Evolutionary conservation across 257 asterid species (phyloP).

Genomic region (Solanum chmielewskii): DNA sequence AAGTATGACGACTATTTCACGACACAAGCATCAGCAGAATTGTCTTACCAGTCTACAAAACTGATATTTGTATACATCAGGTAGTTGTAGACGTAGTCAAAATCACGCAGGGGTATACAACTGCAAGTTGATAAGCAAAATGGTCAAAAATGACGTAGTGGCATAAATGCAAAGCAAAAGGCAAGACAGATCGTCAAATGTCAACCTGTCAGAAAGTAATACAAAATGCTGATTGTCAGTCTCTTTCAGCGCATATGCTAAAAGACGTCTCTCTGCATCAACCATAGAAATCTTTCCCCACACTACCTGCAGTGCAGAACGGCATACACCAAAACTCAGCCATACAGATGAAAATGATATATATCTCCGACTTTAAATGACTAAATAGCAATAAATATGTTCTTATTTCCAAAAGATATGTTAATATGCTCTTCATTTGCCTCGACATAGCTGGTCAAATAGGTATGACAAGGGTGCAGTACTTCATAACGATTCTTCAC

Average conservation of each 20-base stretch:
- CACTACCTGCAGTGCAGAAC: conserved; percentile 53
- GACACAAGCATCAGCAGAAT: neutral
- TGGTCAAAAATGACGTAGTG: neutral
- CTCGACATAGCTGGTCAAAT: neutral
- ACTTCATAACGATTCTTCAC: neutral
- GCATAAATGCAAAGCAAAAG: neutral
- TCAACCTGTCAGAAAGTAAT: conserved; percentile 90
- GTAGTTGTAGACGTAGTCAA: conserved; percentile 83
- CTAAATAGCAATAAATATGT: neutral
- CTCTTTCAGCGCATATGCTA: conserved; percentile 77
- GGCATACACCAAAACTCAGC: neutral
- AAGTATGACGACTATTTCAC: neutral
- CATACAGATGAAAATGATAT: neutral
- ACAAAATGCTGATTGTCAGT: conserved; percentile 82
- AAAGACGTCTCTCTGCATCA: conserved; percentile 94
- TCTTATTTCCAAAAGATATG: neutral
- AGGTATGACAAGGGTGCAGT: neutral
- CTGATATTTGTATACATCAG: conserved; percentile 91
- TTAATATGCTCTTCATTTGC: neutral
- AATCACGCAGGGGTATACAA: conserved; percentile 82
- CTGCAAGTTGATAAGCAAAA: conserved; percentile 44
- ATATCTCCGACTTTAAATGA: neutral
- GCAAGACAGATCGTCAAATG: neutral
- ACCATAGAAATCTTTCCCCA: conserved; percentile 99
- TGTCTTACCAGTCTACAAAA: conserved; percentile 80